These are phyloP conservation scores for Rhododendron williamsianum DNA, from an alignment of 148 eudicot species.

Conservation along the genomic window DNA sequence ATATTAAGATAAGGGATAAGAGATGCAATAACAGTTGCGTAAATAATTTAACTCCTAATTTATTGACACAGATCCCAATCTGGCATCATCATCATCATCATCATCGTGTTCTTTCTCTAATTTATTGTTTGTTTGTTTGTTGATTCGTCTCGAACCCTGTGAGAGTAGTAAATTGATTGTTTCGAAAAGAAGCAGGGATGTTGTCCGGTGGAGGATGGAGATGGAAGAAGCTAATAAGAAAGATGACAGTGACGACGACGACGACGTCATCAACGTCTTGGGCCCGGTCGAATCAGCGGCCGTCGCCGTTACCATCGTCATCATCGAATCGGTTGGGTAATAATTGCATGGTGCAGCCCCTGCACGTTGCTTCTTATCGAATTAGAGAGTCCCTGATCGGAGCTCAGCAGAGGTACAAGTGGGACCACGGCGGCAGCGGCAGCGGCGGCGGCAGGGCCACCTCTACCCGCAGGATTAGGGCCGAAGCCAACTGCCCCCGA, in stretches of 20 bases:
- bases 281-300: constrained; percentile 12
- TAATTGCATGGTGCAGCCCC: not conserved
- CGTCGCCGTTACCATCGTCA: not conserved
- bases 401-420: constrained; percentile 38
- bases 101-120: not conserved
- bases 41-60: not conserved
- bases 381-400: constrained; percentile 21
- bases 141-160: not conserved
- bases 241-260: not conserved
- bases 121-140: not conserved
- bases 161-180: not conserved
- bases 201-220: constrained; percentile 27
- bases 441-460: constrained; percentile 11
- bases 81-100: not conserved
- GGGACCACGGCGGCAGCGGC: constrained; percentile 28
- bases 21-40: not conserved
- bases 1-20: too few species aligned
- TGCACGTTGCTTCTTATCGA: constrained; percentile 4
- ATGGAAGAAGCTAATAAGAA: constrained; percentile 17
- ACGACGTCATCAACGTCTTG: not conserved
- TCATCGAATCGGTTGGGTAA: not conserved
- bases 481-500: constrained; percentile 76
- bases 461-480: constrained; percentile 37
- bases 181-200: not conserved
- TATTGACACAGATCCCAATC: constrained; percentile 5